Conservation (phyloP, 1,284 basidiomycete species). For the Fereydounia khargensis region DNA sequence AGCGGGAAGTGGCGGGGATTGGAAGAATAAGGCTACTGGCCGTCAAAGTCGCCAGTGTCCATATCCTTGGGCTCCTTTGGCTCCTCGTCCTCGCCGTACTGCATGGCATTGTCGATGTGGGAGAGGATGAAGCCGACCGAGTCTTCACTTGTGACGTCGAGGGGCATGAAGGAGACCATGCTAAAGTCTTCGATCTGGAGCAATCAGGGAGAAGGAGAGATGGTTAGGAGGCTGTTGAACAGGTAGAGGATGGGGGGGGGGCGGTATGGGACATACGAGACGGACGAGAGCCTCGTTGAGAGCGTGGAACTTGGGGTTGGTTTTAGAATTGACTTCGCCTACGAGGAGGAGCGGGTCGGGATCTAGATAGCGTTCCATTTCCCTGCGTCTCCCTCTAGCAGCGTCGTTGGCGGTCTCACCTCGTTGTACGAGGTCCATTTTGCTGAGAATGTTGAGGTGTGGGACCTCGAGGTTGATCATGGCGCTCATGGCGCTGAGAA, state of each 20-base stretch:
- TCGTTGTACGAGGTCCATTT: slow-evolving; percentile 89
- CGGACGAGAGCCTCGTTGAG: slow-evolving; percentile 93
- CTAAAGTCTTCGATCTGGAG: slow-evolving; percentile 94
- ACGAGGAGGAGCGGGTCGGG: slow-evolving; percentile 90
- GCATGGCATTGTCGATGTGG: slow-evolving; percentile 95
- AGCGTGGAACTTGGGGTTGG: slow-evolving; percentile 84
- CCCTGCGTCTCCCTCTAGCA: slow-evolving; percentile 35
- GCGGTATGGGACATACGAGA: slow-evolving; percentile 63
- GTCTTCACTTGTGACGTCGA: slow-evolving; percentile 86
- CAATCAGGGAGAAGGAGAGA: background rate
- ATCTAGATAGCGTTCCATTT: slow-evolving; percentile 79
- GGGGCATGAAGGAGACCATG: slow-evolving; percentile 90
- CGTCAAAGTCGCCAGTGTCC: slow-evolving; percentile 45
- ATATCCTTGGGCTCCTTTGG: slow-evolving; percentile 56
- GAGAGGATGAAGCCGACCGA: slow-evolving; percentile 85
- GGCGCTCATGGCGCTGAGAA: slow-evolving; percentile 94
- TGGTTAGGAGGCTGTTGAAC: background rate
- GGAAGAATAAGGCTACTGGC: background rate
- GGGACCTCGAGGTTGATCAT: slow-evolving; percentile 98
- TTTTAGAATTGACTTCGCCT: slow-evolving; percentile 66
- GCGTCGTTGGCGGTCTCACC: slow-evolving; percentile 64
- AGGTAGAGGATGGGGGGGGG: background rate
- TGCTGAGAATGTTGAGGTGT: slow-evolving; percentile 96
- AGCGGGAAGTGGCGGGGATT: too few relatives aligned
- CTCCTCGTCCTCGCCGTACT: slow-evolving; percentile 63